Base-by-base conservation (phyloP, 768 basidiomycete species). In the Tricholoma sp. region DNA sequence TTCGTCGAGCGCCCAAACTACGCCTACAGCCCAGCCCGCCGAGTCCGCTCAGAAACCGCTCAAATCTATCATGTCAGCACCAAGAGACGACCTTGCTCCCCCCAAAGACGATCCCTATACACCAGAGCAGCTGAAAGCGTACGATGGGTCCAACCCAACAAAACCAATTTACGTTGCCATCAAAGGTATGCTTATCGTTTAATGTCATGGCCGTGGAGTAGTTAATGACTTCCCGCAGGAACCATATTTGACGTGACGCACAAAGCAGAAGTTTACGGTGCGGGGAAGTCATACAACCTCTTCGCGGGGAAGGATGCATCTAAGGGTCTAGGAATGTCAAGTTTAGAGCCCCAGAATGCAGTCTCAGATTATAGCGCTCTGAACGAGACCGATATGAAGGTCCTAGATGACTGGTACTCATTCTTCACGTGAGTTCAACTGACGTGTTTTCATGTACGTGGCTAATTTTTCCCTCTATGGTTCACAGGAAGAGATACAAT, bases 221-320 rank as follows among this genome's bases (percentile, higher is more conserved):
- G 41, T 34, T n/a, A 19, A 10, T 58, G 24, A 19, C 54, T 57
- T n/a, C 8, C 14, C n/a, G 3, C 47, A 91, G 91, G 94, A 49
- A 88, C 86, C 1, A 80, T 98, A 8, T 98, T 97, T 71, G 94
- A 98, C 69, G 96, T 99, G 8, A 76, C 88, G 0, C 74, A 76
- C 58, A 98, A 96, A 71, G 73, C 74, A 29, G 94, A 97, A 59
- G 89, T 94, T 63, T 99, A 99, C 64, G 96, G 96, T 1, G 77
- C 81, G 2, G 92, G 91, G 2, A 76, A 77, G 22, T 84, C 88
- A 3, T 93, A 94, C 72, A 80, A 83, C 62, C 72, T 96, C 19
- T 98, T 98, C 69, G 92, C 94, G 31, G 96, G 94, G 46, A 96
- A 91, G 73, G 96, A 99, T 66, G 96, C 86, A 0, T 95, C 92